Base-by-base conservation (phyloP, 2,329 filamentous ascomycete species). In the Exutisphaerella laricina region DNA sequence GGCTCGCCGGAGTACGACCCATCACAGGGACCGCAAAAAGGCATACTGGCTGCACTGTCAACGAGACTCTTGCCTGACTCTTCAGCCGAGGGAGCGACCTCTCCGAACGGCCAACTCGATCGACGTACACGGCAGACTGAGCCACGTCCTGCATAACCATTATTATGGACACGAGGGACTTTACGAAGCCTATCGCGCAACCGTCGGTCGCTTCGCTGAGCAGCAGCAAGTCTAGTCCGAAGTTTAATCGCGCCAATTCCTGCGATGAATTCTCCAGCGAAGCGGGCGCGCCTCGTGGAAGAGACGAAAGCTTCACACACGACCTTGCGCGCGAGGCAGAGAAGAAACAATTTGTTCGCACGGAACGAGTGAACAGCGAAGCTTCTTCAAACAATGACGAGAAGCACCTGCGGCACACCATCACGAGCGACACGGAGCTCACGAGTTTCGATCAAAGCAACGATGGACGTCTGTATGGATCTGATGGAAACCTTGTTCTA, bases 401-500 rank as follows among this genome's bases (percentile, higher is more conserved):
- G 33, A 35, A 35, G 20, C n/a, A 7, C 3, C 20, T 35, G 18
- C 33, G 33, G 14, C 18, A 14, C 8, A 35, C 33, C 8, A 3
- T 21, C 20, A 35, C 33, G 10, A 22, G 10, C 41, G 35, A 44
- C 12, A 39, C 35, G n/a, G 25, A 14, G 12, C 9, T 39, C 28
- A 42, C 39, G 13, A 38, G 39, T 4, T 46, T 32, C 33, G 43
- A 46, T 5, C 33, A 37, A 13, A 28, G 21, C 14, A 38, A 28
- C 8, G 38, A 42, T 25, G 43, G 28, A 22, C 25, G 32, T 10
- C 33, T 42, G n/a, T 42, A 32, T 28, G 17, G 33, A 12, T 5
- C 14, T 8, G 39, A 46, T 38, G 43, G 43, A 17, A 13, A 18
- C 9, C 26, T 46, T n/a, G 39, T 46, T 8, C 34, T 38, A 12